Evolutionary conservation across 495 filamentous ascomycete species (phyloP).

Genomic region (Penicillium simplicissimum): DNA sequence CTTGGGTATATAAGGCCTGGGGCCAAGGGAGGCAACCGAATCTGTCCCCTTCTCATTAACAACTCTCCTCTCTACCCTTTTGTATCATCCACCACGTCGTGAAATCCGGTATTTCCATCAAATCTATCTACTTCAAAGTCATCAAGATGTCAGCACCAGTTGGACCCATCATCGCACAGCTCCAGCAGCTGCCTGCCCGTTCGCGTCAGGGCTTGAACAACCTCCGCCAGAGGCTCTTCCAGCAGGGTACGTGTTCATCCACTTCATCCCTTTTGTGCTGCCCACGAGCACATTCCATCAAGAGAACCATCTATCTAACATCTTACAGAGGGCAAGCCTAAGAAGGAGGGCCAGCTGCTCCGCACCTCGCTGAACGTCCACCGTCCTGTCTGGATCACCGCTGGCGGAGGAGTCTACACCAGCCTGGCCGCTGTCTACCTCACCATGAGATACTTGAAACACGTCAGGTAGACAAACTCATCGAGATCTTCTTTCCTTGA

Average conservation of each 20-base stretch:
- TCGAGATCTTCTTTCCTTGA: neutral
- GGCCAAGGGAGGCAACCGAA: neutral
- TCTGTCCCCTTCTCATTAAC: neutral
- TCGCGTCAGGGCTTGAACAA: slow-evolving; percentile 34
- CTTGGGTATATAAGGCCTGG: slow-evolving; percentile 21
- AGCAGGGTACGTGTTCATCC: slow-evolving; percentile 29
- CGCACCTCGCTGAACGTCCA: slow-evolving; percentile 42
- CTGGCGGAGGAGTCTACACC: slow-evolving; percentile 42
- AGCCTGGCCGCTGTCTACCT: slow-evolving; percentile 41
- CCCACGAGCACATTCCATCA: neutral
- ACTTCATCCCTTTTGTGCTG: neutral
- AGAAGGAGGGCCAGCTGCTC: slow-evolving; percentile 35
- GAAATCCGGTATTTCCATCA: slow-evolving; percentile 12
- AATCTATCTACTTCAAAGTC: neutral
- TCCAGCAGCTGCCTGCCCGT: slow-evolving; percentile 27
- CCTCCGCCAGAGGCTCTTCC: slow-evolving; percentile 33
- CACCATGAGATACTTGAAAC: slow-evolving; percentile 41
- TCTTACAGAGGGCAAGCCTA: slow-evolving; percentile 30
- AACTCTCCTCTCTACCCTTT: slow-evolving; percentile 17
- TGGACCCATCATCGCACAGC: slow-evolving; percentile 28
- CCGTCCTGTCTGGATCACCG: slow-evolving; percentile 46
- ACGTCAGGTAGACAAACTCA: slow-evolving; percentile 13
- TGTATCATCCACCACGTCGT: slow-evolving; percentile 8
- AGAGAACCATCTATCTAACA: slow-evolving; percentile 15
- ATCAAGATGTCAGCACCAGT: slow-evolving; percentile 30